Evolutionary conservation across 2,329 filamentous ascomycete genomes (phyloP).

Genomic region (Zarea fungicola): DNA sequence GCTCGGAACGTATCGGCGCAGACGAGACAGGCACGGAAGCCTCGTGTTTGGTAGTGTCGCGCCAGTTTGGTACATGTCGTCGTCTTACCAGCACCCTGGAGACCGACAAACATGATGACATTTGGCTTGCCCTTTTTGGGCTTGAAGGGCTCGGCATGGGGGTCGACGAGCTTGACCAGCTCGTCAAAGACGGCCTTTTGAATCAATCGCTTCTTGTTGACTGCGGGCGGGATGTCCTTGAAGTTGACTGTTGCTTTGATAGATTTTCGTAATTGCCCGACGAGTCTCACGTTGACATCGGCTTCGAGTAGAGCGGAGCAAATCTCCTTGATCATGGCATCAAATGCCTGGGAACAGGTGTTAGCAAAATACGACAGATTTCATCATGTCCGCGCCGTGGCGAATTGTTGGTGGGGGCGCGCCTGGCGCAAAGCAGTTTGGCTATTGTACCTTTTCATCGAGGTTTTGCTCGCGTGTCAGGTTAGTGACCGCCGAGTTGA

Average conservation of each 20-base stretch:
- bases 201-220: conserved; percentile 98
- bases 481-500: conserved; percentile 93
- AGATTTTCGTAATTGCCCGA: conserved; percentile 84
- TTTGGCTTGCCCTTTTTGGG: conserved; percentile 94
- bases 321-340: conserved; percentile 98
- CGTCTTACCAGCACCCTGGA: conserved; percentile 96
- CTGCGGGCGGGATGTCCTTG: conserved; percentile 80
- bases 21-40: conserved; percentile 88
- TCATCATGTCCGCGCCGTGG: background rate
- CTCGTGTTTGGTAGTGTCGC: conserved; percentile 86
- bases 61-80: conserved; percentile 97
- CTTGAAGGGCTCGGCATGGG: conserved; percentile 91
- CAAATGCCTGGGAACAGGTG: conserved; percentile 64
- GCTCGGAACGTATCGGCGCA: conserved; percentile 98
- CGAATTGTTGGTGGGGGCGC: conserved; percentile 6
- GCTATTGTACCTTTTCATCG: conserved; percentile 74
- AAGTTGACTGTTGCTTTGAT: conserved; percentile 92
- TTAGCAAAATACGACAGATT: background rate
- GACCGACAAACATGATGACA: conserved; percentile 98
- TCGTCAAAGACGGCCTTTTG: conserved; percentile 98
- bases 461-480: conserved; percentile 87
- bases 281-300: conserved; percentile 94
- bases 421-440: background rate
- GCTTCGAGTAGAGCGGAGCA: conserved; percentile 92
- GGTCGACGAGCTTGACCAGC: conserved; percentile 90